These are phyloP conservation scores for Globisporangium iwayamae DNA, from an alignment of 352 stramenopile species.

Conservation along the genomic window DNA sequence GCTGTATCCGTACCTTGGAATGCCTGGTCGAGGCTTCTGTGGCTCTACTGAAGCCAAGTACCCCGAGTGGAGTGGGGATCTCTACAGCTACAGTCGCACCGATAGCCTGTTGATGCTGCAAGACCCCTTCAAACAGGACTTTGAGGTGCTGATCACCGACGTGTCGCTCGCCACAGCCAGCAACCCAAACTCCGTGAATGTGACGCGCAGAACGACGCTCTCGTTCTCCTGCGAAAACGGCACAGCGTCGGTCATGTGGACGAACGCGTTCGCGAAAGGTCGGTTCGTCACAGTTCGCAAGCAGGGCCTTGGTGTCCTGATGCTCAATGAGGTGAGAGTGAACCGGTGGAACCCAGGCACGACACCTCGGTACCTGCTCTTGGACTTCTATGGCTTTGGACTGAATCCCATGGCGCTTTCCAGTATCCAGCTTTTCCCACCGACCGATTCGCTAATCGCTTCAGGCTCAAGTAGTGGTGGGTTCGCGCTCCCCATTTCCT, in stretches of 20 bases:
- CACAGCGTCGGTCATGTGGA: conserved; percentile 32
- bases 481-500: conserved; percentile 36
- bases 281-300: conserved; percentile 52
- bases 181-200: conserved; percentile 11
- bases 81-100: conserved; percentile 32
- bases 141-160: conserved; percentile 43
- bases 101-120: conserved; percentile 40
- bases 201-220: conserved; percentile 26
- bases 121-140: conserved; percentile 50
- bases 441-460: conserved; percentile 22
- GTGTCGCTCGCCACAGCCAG: conserved; percentile 19
- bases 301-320: conserved; percentile 30
- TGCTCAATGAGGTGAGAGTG: conserved; percentile 73
- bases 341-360: conserved; percentile 53
- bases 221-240: conserved; percentile 49
- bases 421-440: conserved; percentile 45
- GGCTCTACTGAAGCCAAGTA: conserved; percentile 9
- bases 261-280: conserved; percentile 32
- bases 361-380: conserved; percentile 38
- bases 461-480: conserved; percentile 8
- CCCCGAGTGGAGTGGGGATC: conserved; percentile 32
- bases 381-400: conserved; percentile 45
- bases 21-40: conserved; percentile 34
- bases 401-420: conserved; percentile 34
- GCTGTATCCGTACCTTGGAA: conserved; percentile 50